A percentile compares a stretch with the other conserved stretches of the same genome.
Evolutionary conservation across 1,284 basidiomycete genomes (phyloP).

Genomic region (Leccinum pachyderme): DNA sequence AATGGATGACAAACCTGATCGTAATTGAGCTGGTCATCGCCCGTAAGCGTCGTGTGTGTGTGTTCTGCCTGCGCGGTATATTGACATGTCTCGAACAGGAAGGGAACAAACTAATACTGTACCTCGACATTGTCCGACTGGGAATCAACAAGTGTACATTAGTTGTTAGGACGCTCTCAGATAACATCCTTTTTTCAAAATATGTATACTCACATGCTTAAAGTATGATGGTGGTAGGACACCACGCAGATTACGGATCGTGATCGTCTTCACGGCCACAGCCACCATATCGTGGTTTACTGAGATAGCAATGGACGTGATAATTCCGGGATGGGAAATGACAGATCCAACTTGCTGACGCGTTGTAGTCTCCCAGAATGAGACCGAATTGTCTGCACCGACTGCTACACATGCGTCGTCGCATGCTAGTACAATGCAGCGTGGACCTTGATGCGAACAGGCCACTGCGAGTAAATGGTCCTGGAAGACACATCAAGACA

Average conservation of each 20-base stretch:
- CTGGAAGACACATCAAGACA: background rate
- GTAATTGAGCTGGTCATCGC: background rate
- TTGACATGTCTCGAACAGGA: background rate
- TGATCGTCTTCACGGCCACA: background rate
- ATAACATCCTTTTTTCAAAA: background rate
- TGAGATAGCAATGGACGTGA: background rate
- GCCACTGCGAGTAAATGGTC: background rate
- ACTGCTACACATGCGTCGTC: background rate
- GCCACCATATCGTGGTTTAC: fast-evolving
- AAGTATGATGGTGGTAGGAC: background rate
- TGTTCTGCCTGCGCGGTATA: background rate
- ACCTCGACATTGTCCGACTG: background rate
- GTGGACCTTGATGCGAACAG: background rate
- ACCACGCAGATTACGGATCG: background rate
- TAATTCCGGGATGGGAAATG: background rate
- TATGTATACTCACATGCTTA: background rate
- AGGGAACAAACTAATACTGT: background rate
- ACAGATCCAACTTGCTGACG: background rate
- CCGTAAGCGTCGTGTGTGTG: background rate
- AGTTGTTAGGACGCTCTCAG: background rate
- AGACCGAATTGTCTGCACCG: background rate
- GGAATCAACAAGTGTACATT: background rate
- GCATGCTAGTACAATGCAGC: background rate
- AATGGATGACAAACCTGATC: background rate
- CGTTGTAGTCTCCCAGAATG: background rate